A percentile compares a stretch with the other conserved stretches of the same genome.
These are phyloP conservation scores for Esteya vermicola DNA, from an alignment of 2,329 filamentous ascomycete genomes.

Conservation along the genomic window DNA sequence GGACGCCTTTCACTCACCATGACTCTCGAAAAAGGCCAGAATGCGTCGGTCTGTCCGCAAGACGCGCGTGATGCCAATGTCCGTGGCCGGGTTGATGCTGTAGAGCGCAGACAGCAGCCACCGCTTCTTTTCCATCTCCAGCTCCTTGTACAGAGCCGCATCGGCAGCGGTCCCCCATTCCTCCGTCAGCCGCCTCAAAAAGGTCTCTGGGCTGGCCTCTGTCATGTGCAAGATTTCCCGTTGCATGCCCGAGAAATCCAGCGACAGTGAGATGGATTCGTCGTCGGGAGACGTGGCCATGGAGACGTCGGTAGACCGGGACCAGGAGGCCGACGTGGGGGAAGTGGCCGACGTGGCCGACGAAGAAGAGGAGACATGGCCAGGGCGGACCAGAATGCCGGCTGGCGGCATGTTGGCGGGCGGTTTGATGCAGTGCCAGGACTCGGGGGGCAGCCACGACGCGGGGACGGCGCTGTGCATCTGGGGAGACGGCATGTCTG, in stretches of 20 bases:
- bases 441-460: neutral
- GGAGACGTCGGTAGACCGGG: neutral
- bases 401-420: slow-evolving; percentile 5
- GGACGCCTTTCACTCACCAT: slow-evolving; percentile 21
- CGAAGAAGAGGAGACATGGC: too few relatives aligned
- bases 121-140: slow-evolving; percentile 28
- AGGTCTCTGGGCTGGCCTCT: slow-evolving; percentile 35
- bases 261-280: slow-evolving; percentile 11
- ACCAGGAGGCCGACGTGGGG: too few relatives aligned
- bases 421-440: slow-evolving; percentile 1
- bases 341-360: too few relatives aligned
- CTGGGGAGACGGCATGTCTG: too few relatives aligned
- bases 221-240: slow-evolving; percentile 42
- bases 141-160: slow-evolving; percentile 33
- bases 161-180: slow-evolving; percentile 33
- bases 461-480: neutral
- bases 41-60: slow-evolving; percentile 17
- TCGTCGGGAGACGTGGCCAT: slow-evolving; percentile 3
- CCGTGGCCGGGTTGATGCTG: slow-evolving; percentile 23
- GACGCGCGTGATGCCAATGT: slow-evolving; percentile 3
- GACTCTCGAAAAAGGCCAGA: slow-evolving; percentile 35
- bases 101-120: slow-evolving; percentile 27
- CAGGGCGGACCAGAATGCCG: neutral
- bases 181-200: slow-evolving; percentile 38
- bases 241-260: slow-evolving; percentile 27